Evolutionary conservation across 2,329 filamentous ascomycete genomes (phyloP).

Genomic region (Rhynchosporium secalis): DNA sequence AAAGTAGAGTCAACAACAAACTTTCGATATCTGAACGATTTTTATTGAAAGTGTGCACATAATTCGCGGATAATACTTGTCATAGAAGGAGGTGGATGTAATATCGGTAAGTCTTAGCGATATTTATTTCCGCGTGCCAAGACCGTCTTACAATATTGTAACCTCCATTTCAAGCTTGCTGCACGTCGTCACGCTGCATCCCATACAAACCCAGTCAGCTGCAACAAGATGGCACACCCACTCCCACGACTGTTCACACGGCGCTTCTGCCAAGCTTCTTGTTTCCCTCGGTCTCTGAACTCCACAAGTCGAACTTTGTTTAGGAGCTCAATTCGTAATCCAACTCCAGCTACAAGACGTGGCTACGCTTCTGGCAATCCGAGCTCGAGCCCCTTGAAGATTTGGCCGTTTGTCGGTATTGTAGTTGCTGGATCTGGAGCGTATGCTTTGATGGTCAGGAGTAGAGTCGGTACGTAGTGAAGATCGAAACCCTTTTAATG

Average conservation of each 20-base stretch:
- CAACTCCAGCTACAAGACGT: conserved; percentile 22
- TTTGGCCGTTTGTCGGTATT: conserved; percentile 45
- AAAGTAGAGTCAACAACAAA: too few relatives aligned
- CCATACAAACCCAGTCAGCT: conserved; percentile 14
- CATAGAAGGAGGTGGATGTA: not conserved
- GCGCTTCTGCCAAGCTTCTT: conserved; percentile 32
- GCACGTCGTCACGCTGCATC: conserved; percentile 25
- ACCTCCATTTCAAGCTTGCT: conserved; percentile 18
- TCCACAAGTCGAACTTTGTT: conserved; percentile 26
- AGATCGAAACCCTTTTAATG: not conserved
- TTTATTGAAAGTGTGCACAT: too few relatives aligned
- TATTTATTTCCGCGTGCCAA: conserved; percentile 2
- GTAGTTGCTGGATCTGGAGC: conserved; percentile 49
- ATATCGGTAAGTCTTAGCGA: not conserved
- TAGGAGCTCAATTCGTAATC: conserved; percentile 25
- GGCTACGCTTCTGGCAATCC: conserved; percentile 37
- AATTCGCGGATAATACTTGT: not conserved
- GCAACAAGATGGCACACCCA: conserved; percentile 33
- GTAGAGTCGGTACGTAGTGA: conserved; percentile 42
- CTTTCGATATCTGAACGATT: too few relatives aligned
- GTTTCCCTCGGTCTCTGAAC: conserved; percentile 26
- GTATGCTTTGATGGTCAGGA: conserved; percentile 53
- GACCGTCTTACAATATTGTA: conserved; percentile 17
- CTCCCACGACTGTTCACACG: conserved; percentile 33
- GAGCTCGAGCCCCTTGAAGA: conserved; percentile 39